Percentiles rank a stretch among this genome's conserved stretches.
Conservation (phyloP, 192 early-diverging fungal species). For the Backusella morwellensis region DNA sequence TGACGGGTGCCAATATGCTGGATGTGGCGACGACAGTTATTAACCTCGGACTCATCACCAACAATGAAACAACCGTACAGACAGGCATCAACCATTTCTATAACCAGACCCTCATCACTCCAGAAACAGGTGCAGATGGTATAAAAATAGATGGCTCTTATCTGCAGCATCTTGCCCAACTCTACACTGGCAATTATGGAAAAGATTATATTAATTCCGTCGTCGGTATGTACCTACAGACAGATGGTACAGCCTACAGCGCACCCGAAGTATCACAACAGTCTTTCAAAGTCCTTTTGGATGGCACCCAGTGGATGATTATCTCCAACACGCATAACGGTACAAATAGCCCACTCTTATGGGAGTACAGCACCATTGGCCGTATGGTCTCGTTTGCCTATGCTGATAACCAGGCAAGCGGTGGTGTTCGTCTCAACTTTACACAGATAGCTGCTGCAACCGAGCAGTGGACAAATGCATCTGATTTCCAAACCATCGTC, state of each 20-base stretch:
- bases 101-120: constrained; percentile 1
- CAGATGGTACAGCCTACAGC: constrained; percentile 12
- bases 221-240: constrained; percentile 4
- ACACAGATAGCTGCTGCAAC: constrained; percentile 10
- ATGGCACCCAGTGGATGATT: constrained; percentile 31
- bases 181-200: constrained; percentile 31
- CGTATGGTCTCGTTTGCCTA: constrained; percentile 24
- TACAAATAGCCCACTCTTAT: background rate
- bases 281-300: constrained; percentile 14
- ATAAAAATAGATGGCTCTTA: constrained; percentile 29
- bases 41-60: constrained; percentile 15
- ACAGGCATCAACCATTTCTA: constrained; percentile 14
- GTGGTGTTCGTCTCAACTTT: constrained; percentile 17
- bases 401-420: constrained; percentile 11
- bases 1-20: constrained; percentile 27
- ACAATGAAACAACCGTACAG: constrained; percentile 11
- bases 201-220: constrained; percentile 22
- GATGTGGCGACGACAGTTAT: constrained; percentile 15
- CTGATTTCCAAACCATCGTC: background rate
- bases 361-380: constrained; percentile 26
- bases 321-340: background rate
- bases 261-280: background rate
- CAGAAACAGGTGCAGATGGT: constrained; percentile 15
- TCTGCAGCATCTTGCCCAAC: constrained; percentile 18
- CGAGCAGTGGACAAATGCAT: constrained; percentile 10